phyloP scores from a whole-genome alignment of 495 filamentous ascomycete genomes.

The Beverwykella pulmonaria region DNA sequence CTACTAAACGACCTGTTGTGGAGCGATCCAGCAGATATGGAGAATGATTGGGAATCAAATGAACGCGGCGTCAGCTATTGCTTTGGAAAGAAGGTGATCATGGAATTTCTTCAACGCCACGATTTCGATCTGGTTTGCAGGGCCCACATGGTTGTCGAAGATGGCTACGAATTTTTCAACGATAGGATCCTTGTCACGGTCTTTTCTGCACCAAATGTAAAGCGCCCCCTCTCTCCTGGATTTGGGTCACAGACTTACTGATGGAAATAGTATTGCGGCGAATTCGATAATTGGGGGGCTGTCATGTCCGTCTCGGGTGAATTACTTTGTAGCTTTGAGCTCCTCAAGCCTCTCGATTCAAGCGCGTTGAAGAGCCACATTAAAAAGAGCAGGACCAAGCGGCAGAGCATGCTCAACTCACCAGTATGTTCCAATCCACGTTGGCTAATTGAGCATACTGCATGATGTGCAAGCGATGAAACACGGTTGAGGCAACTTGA shows the following conservation, averaged over 20 bases:
- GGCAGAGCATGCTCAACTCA: constrained; percentile 89
- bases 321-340: constrained; percentile 93
- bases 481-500: background rate
- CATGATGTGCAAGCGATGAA: background rate
- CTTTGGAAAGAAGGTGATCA: constrained; percentile 98
- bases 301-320: constrained; percentile 97
- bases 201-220: constrained; percentile 95
- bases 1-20: constrained; percentile 94
- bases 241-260: constrained; percentile 1
- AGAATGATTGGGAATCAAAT: constrained; percentile 96
- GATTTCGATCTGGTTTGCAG: constrained; percentile 98
- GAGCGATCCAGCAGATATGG: constrained; percentile 98
- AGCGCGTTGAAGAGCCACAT: constrained; percentile 97
- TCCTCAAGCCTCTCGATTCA: constrained; percentile 96
- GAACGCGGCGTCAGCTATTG: constrained; percentile 98
- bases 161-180: constrained; percentile 98
- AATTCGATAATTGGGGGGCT: constrained; percentile 99
- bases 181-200: constrained; percentile 95
- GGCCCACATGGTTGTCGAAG: constrained; percentile 99
- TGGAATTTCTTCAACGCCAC: constrained; percentile 90
- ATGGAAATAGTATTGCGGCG: constrained; percentile 81
- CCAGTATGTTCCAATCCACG: constrained; percentile 60
- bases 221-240: constrained; percentile 47
- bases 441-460: constrained; percentile 17
- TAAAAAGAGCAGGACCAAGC: constrained; percentile 93